Evolutionary conservation across 495 filamentous ascomycete species (phyloP).

Genomic region (Cryomyces minteri): DNA sequence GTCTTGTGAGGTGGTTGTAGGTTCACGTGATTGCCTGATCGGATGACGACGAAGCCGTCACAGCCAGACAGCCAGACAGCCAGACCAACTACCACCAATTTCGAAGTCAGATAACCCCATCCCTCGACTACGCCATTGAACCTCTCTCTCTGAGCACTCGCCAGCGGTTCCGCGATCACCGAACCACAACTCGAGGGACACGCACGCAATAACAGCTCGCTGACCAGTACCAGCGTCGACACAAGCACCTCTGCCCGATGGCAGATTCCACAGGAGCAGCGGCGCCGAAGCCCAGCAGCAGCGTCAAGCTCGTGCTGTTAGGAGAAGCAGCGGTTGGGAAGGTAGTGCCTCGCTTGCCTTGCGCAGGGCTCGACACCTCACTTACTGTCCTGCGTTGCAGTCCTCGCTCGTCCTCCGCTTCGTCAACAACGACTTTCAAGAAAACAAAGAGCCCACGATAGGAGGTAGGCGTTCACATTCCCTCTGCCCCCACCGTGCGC

Average conservation of each 20-base stretch:
- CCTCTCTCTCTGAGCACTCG: too few relatives aligned
- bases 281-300: conserved; percentile 88
- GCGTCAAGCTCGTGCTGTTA: conserved; percentile 93
- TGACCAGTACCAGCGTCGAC: too few relatives aligned
- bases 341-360: conserved; percentile 31
- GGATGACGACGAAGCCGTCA: too few relatives aligned
- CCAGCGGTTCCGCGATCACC: too few relatives aligned
- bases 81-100: too few relatives aligned
- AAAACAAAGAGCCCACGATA: conserved; percentile 99
- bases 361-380: background rate
- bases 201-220: too few relatives aligned
- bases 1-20: too few relatives aligned
- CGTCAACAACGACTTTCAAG: conserved; percentile 99
- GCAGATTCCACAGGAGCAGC: conserved; percentile 28
- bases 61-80: too few relatives aligned
- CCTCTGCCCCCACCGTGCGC: background rate
- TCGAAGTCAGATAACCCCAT: too few relatives aligned
- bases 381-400: conserved; percentile 28
- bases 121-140: too few relatives aligned
- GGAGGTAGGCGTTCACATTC: conserved; percentile 52
- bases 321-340: conserved; percentile 97
- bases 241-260: conserved; percentile 6
- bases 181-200: too few relatives aligned
- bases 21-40: too few relatives aligned
- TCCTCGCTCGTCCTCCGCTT: conserved; percentile 96